Evolutionary conservation across 1,284 basidiomycete genomes (phyloP).

Genomic region (Phellopilus nigrolimitatus): DNA sequence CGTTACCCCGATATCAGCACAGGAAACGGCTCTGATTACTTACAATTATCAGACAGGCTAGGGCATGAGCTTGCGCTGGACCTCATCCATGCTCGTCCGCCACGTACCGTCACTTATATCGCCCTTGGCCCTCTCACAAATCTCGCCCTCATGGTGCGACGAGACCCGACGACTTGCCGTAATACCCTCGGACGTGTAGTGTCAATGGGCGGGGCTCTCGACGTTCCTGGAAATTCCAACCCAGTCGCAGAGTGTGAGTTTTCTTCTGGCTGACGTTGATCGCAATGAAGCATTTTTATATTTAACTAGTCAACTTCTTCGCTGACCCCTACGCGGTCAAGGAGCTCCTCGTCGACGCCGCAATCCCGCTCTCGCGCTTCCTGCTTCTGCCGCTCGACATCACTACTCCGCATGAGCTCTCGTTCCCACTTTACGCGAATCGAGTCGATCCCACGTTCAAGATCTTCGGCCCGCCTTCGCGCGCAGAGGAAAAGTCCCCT

Average conservation of each 20-base stretch:
- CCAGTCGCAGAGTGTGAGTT: slow-evolving; percentile 74
- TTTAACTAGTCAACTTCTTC: slow-evolving; percentile 78
- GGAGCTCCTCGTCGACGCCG: slow-evolving; percentile 48
- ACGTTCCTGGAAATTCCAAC: slow-evolving; percentile 88
- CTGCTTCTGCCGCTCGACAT: slow-evolving; percentile 77
- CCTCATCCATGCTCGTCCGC: slow-evolving; percentile 54
- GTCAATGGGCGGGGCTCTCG: slow-evolving; percentile 95
- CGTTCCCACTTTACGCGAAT: slow-evolving; percentile 59
- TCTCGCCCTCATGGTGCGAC: slow-evolving; percentile 64
- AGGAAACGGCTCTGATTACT: slow-evolving; percentile 35
- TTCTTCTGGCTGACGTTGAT: slow-evolving; percentile 16
- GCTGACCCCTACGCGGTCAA: slow-evolving; percentile 88
- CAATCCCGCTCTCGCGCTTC: slow-evolving; percentile 60
- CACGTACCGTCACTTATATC: slow-evolving; percentile 75
- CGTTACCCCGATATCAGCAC: slow-evolving; percentile 69
- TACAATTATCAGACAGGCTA: slow-evolving; percentile 45
- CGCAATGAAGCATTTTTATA: neutral
- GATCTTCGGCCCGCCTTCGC: slow-evolving; percentile 42
- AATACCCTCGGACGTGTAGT: slow-evolving; percentile 70
- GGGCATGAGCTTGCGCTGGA: slow-evolving; percentile 67
- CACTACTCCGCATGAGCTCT: slow-evolving; percentile 73
- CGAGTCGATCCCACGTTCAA: slow-evolving; percentile 53
- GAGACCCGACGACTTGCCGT: slow-evolving; percentile 50
- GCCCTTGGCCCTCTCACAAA: slow-evolving; percentile 88
- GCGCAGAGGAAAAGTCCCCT: slow-evolving; percentile 40